phyloP scores from a whole-genome alignment of 768 basidiomycete genomes.

The Suillus fuscotomentosus region DNA sequence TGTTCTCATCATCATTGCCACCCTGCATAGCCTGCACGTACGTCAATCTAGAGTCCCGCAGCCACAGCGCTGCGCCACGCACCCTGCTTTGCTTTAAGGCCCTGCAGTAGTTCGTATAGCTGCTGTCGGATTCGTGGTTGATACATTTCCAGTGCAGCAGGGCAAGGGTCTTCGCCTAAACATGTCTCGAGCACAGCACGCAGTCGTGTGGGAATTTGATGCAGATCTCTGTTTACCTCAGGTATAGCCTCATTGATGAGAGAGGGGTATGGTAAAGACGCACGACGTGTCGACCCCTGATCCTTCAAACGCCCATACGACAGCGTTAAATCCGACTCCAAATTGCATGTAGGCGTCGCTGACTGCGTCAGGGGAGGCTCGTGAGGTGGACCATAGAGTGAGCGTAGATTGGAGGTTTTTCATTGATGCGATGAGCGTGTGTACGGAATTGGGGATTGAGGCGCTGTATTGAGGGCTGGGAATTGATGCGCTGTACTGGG shows the following conservation, averaged over 20 bases:
- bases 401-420: conserved; percentile 76
- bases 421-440: conserved; percentile 74
- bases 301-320: conserved; percentile 69
- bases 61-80: conserved; percentile 28
- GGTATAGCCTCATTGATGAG: conserved; percentile 4
- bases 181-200: conserved; percentile 41
- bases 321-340: conserved; percentile 85
- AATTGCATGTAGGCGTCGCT: conserved; percentile 89
- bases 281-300: conserved; percentile 79
- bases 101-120: conserved; percentile 38
- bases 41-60: conserved; percentile 1
- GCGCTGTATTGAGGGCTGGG: conserved; percentile 29
- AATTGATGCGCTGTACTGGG: conserved; percentile 39
- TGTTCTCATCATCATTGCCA: conserved; percentile 6
- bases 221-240: conserved; percentile 35
- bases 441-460: conserved; percentile 63
- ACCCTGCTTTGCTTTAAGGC: conserved; percentile 40
- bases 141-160: conserved; percentile 32
- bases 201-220: conserved; percentile 36
- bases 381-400: conserved; percentile 60
- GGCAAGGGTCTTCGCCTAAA: conserved; percentile 41
- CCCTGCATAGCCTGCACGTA: conserved; percentile 4
- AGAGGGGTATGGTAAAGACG: conserved; percentile 21
- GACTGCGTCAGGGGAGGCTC: conserved; percentile 67
- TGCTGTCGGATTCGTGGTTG: conserved; percentile 37